Evolutionary conservation across 2,329 filamentous ascomycete genomes (phyloP).

Genomic region (Incumbomyces delicatus): DNA sequence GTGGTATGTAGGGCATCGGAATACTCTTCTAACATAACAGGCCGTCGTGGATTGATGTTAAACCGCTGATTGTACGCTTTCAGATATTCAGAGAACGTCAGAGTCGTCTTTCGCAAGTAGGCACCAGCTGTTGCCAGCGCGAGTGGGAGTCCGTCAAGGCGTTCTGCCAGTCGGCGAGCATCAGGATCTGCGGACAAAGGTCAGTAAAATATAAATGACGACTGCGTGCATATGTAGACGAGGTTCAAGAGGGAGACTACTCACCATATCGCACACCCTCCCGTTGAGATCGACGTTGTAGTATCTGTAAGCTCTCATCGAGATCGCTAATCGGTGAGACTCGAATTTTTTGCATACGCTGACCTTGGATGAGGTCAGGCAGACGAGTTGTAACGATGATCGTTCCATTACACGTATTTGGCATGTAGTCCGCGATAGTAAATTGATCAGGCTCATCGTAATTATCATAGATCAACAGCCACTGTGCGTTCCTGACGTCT

Average conservation of each 20-base stretch:
- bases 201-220: neutral
- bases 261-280: constrained; percentile 10
- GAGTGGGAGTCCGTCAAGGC: constrained; percentile 38
- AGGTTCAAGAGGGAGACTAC: neutral
- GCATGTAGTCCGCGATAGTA: constrained; percentile 12
- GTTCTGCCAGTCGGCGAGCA: constrained; percentile 22
- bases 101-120: constrained; percentile 32
- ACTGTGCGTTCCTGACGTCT: constrained; percentile 13
- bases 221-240: neutral
- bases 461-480: constrained; percentile 22
- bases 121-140: constrained; percentile 38
- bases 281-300: constrained; percentile 9
- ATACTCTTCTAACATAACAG: constrained; percentile 10
- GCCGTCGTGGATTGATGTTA: neutral
- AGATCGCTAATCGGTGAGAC: constrained; percentile 4
- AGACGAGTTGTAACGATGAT: constrained; percentile 19
- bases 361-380: constrained; percentile 7
- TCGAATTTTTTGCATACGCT: constrained; percentile 1
- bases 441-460: constrained; percentile 15
- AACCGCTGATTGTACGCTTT: constrained; percentile 24
- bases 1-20: constrained; percentile 13
- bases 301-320: constrained; percentile 11
- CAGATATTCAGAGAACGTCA: constrained; percentile 32
- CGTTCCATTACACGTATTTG: constrained; percentile 12
- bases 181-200: constrained; percentile 7